These are phyloP conservation scores for Juncus inflexus DNA, from an alignment of 176 grass and related monocot species.

Conservation along the genomic window DNA sequence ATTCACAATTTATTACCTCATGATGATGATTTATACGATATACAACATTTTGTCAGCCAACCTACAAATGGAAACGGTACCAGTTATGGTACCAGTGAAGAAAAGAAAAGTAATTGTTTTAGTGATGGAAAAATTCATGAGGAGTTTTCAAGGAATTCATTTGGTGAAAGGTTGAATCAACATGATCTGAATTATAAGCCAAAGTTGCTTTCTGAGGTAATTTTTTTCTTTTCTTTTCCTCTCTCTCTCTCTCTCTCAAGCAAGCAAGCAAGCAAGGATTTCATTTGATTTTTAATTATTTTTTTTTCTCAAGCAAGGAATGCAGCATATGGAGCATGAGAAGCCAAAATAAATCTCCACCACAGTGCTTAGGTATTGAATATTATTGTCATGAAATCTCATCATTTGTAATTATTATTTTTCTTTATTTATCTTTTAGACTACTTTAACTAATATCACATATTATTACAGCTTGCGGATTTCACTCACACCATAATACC, in stretches of 20 bases:
- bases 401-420: not conserved
- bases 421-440: not conserved
- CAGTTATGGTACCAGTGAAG: not conserved
- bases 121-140: conserved; percentile 3
- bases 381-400: conserved; percentile 2
- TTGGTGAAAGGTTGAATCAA: not conserved
- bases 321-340: conserved; percentile 24
- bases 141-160: conserved; percentile 9
- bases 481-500: conserved; percentile 11
- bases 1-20: conserved; percentile 24
- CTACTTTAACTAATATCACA: not conserved
- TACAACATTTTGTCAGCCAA: conserved; percentile 14
- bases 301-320: conserved; percentile 31
- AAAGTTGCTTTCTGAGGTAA: conserved; percentile 19
- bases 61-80: not conserved
- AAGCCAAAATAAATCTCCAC: conserved; percentile 9
- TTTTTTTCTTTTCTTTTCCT: conserved; percentile 10
- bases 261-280: too few species aligned
- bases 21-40: conserved; percentile 20
- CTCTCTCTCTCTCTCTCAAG: not conserved
- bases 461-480: conserved; percentile 9
- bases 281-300: conserved; percentile 17
- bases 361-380: conserved; percentile 20
- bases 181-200: not conserved
- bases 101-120: not conserved